Evolutionary conservation across 768 basidiomycete species (phyloP).

Genomic region (Suillus discolor): DNA sequence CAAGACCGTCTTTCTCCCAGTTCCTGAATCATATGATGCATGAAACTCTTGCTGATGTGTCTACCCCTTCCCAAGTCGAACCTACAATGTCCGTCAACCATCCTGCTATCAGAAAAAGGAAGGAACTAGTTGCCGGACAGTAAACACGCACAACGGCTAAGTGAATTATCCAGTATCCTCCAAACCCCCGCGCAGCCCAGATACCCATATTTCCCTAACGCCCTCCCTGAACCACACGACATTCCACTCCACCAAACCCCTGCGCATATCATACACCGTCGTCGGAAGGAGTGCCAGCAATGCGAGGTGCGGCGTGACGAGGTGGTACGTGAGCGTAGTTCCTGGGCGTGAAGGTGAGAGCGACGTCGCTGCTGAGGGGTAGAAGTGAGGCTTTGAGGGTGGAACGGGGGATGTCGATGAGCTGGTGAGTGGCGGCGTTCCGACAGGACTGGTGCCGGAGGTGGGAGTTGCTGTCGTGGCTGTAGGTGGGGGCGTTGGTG

Average conservation of each 20-base stretch:
- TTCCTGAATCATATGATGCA: too few relatives aligned
- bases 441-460: not conserved
- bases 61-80: too few relatives aligned
- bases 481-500: not conserved
- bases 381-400: not conserved
- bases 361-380: conserved; percentile 41
- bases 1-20: too few relatives aligned
- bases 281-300: conserved; percentile 76
- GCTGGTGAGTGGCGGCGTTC: not conserved
- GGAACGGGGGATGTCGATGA: conserved; percentile 29
- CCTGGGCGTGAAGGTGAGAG: conserved; percentile 59
- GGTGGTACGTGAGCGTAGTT: conserved; percentile 83
- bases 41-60: too few relatives aligned
- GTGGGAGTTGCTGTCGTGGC: not conserved
- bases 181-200: conserved; percentile 49
- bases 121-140: too few relatives aligned
- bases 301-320: conserved; percentile 72
- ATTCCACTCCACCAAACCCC: conserved; percentile 84
- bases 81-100: too few relatives aligned
- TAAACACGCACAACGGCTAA: too few relatives aligned
- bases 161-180: conserved; percentile 16
- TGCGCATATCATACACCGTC: conserved; percentile 66
- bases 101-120: too few relatives aligned
- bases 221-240: conserved; percentile 85
- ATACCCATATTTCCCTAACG: conserved; percentile 75